Percentiles rank a stretch among this genome's conserved stretches.
Evolutionary conservation across 768 basidiomycete species (phyloP).

Genomic region (Trametes gibbosa): DNA sequence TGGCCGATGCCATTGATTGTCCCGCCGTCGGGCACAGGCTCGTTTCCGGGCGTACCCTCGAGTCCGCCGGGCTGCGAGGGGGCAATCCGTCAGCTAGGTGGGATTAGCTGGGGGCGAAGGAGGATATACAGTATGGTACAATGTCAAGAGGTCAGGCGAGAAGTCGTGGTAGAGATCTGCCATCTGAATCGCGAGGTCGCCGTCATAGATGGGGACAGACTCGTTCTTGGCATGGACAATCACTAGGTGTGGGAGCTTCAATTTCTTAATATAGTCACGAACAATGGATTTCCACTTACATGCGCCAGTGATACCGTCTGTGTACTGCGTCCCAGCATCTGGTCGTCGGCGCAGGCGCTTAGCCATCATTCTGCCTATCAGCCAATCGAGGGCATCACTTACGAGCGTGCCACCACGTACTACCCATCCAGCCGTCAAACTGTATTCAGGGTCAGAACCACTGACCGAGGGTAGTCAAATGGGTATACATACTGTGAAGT

Average conservation of each 20-base stretch:
- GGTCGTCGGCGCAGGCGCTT: neutral
- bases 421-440: constrained; percentile 42
- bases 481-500: constrained; percentile 13
- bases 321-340: constrained; percentile 35
- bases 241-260: constrained; percentile 19
- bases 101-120: too few species aligned
- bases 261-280: neutral
- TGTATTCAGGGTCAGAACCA: neutral
- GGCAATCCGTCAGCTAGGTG: neutral
- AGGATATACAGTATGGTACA: constrained; percentile 24
- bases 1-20: constrained; percentile 36
- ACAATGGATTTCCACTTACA: neutral
- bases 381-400: constrained; percentile 1
- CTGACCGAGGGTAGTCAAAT: too few species aligned
- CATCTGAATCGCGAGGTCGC: constrained; percentile 41
- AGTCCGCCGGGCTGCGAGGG: constrained; percentile 28
- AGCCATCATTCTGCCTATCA: neutral
- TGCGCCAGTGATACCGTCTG: constrained; percentile 51
- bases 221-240: constrained; percentile 41
- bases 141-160: constrained; percentile 26
- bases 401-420: constrained; percentile 48
- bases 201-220: constrained; percentile 37
- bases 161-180: constrained; percentile 33
- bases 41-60: constrained; percentile 31
- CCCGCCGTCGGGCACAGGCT: constrained; percentile 35